Percentiles rank a stretch among this genome's conserved stretches.
These are phyloP conservation scores for Colletotrichum sp. DNA, from an alignment of 2,329 filamentous ascomycete species.

Conservation along the genomic window DNA sequence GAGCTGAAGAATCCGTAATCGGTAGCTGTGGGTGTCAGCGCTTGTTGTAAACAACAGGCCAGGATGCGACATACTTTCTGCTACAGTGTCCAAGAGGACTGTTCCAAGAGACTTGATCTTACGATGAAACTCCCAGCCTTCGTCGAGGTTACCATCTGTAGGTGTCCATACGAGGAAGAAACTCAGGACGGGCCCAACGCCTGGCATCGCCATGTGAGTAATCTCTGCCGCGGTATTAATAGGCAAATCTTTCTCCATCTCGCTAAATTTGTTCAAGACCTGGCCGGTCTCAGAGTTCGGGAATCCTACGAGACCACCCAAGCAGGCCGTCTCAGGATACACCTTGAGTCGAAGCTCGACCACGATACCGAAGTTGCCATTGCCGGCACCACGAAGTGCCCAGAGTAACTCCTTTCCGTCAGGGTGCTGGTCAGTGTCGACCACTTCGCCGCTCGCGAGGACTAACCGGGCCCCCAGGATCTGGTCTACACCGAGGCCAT, in stretches of 20 bases:
- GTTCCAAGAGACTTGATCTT: conserved; percentile 9
- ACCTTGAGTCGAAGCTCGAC: conserved; percentile 44
- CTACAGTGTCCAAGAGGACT: neutral
- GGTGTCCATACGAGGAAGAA: conserved; percentile 12
- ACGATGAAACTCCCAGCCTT: conserved; percentile 1
- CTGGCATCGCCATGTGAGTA: neutral
- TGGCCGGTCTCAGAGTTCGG: conserved; percentile 29
- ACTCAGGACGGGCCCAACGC: neutral
- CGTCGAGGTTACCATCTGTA: neutral
- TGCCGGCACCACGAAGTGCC: conserved; percentile 44
- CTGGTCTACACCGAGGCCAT: conserved; percentile 41
- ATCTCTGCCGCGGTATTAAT: conserved; percentile 14
- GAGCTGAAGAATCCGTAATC: conserved; percentile 5
- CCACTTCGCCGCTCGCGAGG: conserved; percentile 37
- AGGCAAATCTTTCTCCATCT: conserved; percentile 29
- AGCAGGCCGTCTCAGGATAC: conserved; percentile 29
- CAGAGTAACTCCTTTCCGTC: conserved; percentile 29
- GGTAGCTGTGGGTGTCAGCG: neutral
- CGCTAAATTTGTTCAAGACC: neutral
- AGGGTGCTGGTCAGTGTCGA: conserved; percentile 37
- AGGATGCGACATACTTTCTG: neutral
- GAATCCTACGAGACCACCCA: conserved; percentile 6
- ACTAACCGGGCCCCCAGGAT: conserved; percentile 42
- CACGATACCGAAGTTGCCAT: conserved; percentile 41
- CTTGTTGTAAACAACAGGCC: neutral